Evolutionary conservation across 805 yeast genomes (phyloP).

Genomic region (Yamadazyma kitorensis): DNA sequence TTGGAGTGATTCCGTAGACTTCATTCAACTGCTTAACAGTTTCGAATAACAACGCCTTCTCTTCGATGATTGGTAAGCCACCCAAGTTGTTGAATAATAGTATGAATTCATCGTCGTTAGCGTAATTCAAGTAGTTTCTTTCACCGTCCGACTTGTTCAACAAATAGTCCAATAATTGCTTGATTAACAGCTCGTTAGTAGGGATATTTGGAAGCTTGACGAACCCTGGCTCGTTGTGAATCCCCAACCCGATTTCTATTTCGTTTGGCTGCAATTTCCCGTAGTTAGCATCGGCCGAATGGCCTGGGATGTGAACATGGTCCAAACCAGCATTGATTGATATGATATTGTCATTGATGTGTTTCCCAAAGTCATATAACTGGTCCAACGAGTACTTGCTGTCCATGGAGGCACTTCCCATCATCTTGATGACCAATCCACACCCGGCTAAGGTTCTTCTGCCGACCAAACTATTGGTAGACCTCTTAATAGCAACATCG

Average conservation of each 20-base stretch:
- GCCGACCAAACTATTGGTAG: slow-evolving; percentile 30
- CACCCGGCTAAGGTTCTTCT: slow-evolving; percentile 36
- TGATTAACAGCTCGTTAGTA: slow-evolving; percentile 27
- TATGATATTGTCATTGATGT: slow-evolving; percentile 23
- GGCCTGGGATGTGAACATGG: slow-evolving; percentile 37
- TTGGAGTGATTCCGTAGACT: slow-evolving; percentile 23
- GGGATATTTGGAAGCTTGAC: slow-evolving; percentile 27
- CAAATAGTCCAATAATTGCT: slow-evolving; percentile 21
- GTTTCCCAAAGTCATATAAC: slow-evolving; percentile 24
- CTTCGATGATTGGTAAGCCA: slow-evolving; percentile 35
- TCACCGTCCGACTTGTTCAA: slow-evolving; percentile 23
- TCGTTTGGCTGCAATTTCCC: slow-evolving; percentile 25
- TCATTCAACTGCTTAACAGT: slow-evolving; percentile 20
- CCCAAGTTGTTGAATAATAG: slow-evolving; percentile 35
- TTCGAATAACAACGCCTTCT: slow-evolving; percentile 23
- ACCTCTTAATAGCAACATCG: slow-evolving; percentile 33
- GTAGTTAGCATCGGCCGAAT: slow-evolving; percentile 18
- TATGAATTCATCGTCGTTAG: slow-evolving; percentile 24
- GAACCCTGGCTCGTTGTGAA: slow-evolving; percentile 41
- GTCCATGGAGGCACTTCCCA: slow-evolving; percentile 28
- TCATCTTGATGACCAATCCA: slow-evolving; percentile 26
- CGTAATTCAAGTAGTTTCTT: slow-evolving; percentile 29
- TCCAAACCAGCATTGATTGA: slow-evolving; percentile 38
- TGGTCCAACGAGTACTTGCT: slow-evolving; percentile 22
- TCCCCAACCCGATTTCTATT: slow-evolving; percentile 36